Evolutionary conservation across 1,139 yeast species (phyloP).

Genomic region (Candida frijolesensis): DNA sequence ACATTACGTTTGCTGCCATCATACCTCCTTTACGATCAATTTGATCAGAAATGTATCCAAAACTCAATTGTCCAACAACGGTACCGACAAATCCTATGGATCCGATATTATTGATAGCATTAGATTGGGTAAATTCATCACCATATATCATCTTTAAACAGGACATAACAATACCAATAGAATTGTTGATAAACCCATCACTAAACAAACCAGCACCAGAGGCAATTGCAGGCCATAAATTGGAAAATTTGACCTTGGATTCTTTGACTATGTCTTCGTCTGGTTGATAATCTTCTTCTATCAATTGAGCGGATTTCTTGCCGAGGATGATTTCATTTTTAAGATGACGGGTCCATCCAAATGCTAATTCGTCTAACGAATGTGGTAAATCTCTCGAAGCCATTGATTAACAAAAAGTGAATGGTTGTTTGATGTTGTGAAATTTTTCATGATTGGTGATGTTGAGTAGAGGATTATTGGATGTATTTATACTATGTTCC

Average conservation of each 20-base stretch:
- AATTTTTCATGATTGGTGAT: no score
- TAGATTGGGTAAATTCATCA: conserved; percentile 55
- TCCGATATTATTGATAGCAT: conserved; percentile 74
- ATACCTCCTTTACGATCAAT: conserved; percentile 79
- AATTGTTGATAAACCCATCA: conserved; percentile 87
- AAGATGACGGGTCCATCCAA: conserved; percentile 39
- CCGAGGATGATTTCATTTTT: conserved; percentile 26
- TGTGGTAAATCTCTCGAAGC: conserved; percentile 55
- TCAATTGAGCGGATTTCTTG: conserved; percentile 27
- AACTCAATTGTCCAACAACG: conserved; percentile 78
- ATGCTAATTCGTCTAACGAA: conserved; percentile 35
- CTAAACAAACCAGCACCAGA: conserved; percentile 91
- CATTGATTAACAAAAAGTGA: conserved; percentile 25
- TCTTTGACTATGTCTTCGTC: conserved; percentile 15
- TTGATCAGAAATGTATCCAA: conserved; percentile 80
- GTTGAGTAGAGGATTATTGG: no score
- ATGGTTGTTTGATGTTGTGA: background rate
- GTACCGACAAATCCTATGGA: conserved; percentile 91
- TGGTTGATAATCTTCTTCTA: conserved; percentile 26
- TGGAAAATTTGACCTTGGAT: conserved; percentile 25
- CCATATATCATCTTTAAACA: conserved; percentile 71
- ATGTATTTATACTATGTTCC: no score
- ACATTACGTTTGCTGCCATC: conserved; percentile 70
- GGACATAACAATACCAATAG: conserved; percentile 75
- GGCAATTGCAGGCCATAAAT: conserved; percentile 72